These are phyloP conservation scores for Oryza brachyantha DNA, from an alignment of 176 grass and related monocot species.

Conservation along the genomic window DNA sequence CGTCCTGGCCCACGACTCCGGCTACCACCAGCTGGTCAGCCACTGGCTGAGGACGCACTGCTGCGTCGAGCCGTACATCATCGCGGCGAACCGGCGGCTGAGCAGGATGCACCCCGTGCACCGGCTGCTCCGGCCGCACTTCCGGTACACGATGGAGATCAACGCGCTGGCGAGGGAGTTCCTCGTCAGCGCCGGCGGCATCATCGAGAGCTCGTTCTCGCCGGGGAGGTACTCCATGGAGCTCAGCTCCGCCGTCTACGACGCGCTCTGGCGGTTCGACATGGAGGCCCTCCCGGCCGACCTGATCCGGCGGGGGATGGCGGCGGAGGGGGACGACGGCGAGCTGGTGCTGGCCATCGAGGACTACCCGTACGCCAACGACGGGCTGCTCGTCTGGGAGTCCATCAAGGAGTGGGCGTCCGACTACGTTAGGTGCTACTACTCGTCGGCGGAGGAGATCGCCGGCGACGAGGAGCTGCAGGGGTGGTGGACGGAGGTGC, in stretches of 20 bases:
- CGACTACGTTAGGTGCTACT: constrained; percentile 50
- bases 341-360: constrained; percentile 48
- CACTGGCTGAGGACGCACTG: constrained; percentile 78
- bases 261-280: constrained; percentile 58
- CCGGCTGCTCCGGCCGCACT: constrained; percentile 64
- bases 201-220: constrained; percentile 54
- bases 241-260: constrained; percentile 56
- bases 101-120: constrained; percentile 73
- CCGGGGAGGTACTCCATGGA: constrained; percentile 48
- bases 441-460: background rate
- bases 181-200: constrained; percentile 41
- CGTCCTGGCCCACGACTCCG: constrained; percentile 28
- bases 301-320: no score
- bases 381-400: constrained; percentile 59
- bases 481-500: constrained; percentile 68
- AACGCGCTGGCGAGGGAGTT: constrained; percentile 42
- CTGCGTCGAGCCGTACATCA: constrained; percentile 70
- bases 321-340: constrained; percentile 8
- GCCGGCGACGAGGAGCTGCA: constrained; percentile 52
- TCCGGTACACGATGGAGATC: constrained; percentile 82
- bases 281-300: constrained; percentile 75
- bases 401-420: constrained; percentile 45
- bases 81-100: constrained; percentile 66
- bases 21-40: constrained; percentile 61
- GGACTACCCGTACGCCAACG: constrained; percentile 74